Evolutionary conservation across 202 grass and related monocot species (phyloP).

Genomic region (Carex arenaria): DNA sequence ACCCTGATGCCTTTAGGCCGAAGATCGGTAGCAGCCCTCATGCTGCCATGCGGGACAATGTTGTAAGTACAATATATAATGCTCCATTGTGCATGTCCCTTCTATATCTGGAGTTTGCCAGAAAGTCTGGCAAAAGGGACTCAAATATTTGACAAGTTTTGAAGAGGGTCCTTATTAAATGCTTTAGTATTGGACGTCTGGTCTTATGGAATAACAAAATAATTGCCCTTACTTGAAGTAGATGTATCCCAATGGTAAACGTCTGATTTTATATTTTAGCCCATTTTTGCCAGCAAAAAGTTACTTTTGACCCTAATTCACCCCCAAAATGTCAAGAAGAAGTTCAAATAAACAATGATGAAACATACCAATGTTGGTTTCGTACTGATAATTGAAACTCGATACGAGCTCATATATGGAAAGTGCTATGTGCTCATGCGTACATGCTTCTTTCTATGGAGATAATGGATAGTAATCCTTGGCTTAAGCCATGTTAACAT

Average conservation of each 20-base stretch:
- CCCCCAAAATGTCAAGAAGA: neutral
- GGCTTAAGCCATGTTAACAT: neutral
- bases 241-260: neutral
- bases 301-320: neutral
- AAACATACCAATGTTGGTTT: neutral
- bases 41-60: conserved; percentile 41
- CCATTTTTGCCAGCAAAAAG: neutral
- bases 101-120: neutral
- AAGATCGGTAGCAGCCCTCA: conserved; percentile 96
- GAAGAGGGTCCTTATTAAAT: neutral
- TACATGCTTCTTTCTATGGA: neutral
- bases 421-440: neutral
- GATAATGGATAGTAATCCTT: neutral
- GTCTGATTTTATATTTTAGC: neutral
- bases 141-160: neutral
- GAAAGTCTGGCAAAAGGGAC: neutral
- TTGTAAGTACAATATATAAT: conserved; percentile 38
- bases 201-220: neutral
- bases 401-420: neutral
- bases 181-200: neutral
- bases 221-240: neutral
- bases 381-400: neutral
- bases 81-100: neutral
- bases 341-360: neutral
- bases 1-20: conserved; percentile 93